phyloP scores from a whole-genome alignment of 1,139 yeast genomes.

The Candida frijolesensis region DNA sequence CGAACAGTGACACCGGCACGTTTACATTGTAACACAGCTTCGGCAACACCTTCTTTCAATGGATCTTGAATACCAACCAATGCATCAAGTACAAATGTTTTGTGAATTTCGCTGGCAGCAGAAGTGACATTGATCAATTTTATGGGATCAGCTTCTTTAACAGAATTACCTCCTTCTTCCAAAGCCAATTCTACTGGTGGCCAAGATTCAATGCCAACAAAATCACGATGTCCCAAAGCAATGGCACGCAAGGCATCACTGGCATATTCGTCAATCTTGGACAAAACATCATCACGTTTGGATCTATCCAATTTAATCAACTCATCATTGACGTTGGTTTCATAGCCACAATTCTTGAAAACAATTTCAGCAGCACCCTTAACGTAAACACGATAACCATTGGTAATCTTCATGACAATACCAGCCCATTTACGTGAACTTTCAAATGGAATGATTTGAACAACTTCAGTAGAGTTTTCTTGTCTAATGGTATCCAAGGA shows the following conservation, averaged over 20 bases:
- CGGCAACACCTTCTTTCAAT: slow-evolving; percentile 83
- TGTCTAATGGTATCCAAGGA: slow-evolving; percentile 44
- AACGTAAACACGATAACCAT: slow-evolving; percentile 63
- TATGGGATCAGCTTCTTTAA: slow-evolving; percentile 49
- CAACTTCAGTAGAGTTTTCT: slow-evolving; percentile 43
- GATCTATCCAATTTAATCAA: slow-evolving; percentile 28
- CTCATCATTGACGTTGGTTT: slow-evolving; percentile 22
- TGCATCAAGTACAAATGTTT: slow-evolving; percentile 56
- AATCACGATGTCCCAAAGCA: slow-evolving; percentile 79
- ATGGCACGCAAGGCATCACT: slow-evolving; percentile 81
- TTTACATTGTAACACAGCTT: slow-evolving; percentile 83
- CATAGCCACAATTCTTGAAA: slow-evolving; percentile 57
- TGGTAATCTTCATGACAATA: slow-evolving; percentile 54
- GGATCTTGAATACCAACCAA: slow-evolving; percentile 96
- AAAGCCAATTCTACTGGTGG: slow-evolving; percentile 56
- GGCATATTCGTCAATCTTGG: slow-evolving; percentile 67
- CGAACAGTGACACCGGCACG: slow-evolving; percentile 92
- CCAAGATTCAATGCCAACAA: slow-evolving; percentile 54
- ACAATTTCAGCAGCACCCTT: slow-evolving; percentile 97
- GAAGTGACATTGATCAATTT: slow-evolving; percentile 35
- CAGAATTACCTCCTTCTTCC: slow-evolving; percentile 19
- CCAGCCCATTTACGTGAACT: slow-evolving; percentile 94
- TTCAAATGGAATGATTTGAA: slow-evolving; percentile 86
- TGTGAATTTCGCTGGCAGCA: slow-evolving; percentile 30
- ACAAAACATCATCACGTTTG: slow-evolving; percentile 36